Percentiles rank a stretch among this genome's conserved stretches.
Evolutionary conservation across 129 eudicot genomes (phyloP).

Genomic region (Lonicera japonica): DNA sequence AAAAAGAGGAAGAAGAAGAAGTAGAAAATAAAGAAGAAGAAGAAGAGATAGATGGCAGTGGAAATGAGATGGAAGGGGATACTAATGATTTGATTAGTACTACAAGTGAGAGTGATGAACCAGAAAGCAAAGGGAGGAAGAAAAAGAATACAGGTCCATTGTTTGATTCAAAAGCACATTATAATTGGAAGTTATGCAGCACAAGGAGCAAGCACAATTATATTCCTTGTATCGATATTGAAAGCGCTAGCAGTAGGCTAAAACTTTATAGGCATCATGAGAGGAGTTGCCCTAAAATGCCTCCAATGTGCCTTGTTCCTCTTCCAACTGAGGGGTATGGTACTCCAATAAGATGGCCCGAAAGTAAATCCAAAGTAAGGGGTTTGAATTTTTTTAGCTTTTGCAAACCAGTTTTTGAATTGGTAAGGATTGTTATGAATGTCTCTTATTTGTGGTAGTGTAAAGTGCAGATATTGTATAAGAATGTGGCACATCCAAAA

Average conservation of each 20-base stretch:
- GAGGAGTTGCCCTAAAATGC: slow-evolving; percentile 71
- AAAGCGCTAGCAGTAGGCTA: slow-evolving; percentile 38
- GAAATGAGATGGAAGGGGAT: slow-evolving; percentile 33
- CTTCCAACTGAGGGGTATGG: slow-evolving; percentile 84
- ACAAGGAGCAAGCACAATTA: slow-evolving; percentile 92
- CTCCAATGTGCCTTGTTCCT: slow-evolving; percentile 84
- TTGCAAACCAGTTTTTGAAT: not conserved
- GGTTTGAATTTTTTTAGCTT: not conserved
- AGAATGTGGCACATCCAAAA: slow-evolving; percentile 93
- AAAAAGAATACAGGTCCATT: slow-evolving; percentile 63
- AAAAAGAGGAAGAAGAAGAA: slow-evolving; percentile 18
- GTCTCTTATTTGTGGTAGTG: slow-evolving; percentile 14
- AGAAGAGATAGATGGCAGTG: slow-evolving; percentile 14
- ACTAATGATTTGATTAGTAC: slow-evolving; percentile 37
- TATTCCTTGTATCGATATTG: slow-evolving; percentile 91
- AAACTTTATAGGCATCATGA: slow-evolving; percentile 77
- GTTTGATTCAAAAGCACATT: slow-evolving; percentile 70
- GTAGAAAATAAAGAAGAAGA: slow-evolving; percentile 18
- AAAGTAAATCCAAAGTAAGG: slow-evolving; percentile 69
- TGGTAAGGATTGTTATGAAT: slow-evolving; percentile 7
- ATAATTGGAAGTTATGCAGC: slow-evolving; percentile 73
- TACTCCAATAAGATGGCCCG: slow-evolving; percentile 76
- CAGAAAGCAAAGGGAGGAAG: slow-evolving; percentile 22
- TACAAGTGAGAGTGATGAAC: slow-evolving; percentile 29
- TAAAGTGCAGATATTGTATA: slow-evolving; percentile 64